Evolutionary conservation across 495 filamentous ascomycete genomes (phyloP).

Genomic region (Amorphotheca resinae): DNA sequence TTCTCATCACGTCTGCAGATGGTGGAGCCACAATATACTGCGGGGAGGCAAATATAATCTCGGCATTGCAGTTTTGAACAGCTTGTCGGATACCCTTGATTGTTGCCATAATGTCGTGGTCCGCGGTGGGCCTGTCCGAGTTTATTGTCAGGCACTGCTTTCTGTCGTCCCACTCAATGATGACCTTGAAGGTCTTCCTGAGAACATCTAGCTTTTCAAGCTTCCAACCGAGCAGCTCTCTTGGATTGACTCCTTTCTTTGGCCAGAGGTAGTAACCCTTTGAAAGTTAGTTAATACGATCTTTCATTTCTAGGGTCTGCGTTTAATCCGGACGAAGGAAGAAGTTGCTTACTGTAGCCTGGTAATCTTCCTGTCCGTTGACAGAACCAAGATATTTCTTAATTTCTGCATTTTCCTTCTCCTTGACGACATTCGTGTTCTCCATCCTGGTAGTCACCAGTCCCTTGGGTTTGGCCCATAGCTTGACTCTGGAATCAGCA

Average conservation of each 20-base stretch:
- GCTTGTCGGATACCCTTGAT: slow-evolving; percentile 25
- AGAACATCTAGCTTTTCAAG: slow-evolving; percentile 37
- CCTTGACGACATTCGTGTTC: not conserved
- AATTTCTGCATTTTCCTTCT: not conserved
- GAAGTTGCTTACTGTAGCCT: not conserved
- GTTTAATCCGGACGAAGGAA: not conserved
- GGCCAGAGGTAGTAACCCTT: slow-evolving; percentile 35
- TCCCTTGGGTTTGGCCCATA: not conserved
- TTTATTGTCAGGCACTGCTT: slow-evolving; percentile 24
- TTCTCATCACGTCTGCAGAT: slow-evolving; percentile 3
- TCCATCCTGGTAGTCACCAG: not conserved
- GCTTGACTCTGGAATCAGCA: not conserved
- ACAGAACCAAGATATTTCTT: not conserved
- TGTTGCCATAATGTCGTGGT: slow-evolving; percentile 23
- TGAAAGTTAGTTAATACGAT: not conserved
- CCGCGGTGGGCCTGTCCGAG: slow-evolving; percentile 14
- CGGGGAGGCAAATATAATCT: slow-evolving; percentile 22
- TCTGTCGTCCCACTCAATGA: slow-evolving; percentile 25
- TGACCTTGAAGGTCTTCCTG: slow-evolving; percentile 23
- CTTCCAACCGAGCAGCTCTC: slow-evolving; percentile 29
- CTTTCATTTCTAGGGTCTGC: too few species aligned
- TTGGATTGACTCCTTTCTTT: slow-evolving; percentile 24
- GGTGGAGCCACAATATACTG: slow-evolving; percentile 32
- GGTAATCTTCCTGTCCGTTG: not conserved
- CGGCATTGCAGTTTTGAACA: slow-evolving; percentile 26